Percentiles rank a stretch among this genome's conserved stretches.
Conservation (phyloP, 345 rosid species). For the Gossypium rotundifolium region DNA sequence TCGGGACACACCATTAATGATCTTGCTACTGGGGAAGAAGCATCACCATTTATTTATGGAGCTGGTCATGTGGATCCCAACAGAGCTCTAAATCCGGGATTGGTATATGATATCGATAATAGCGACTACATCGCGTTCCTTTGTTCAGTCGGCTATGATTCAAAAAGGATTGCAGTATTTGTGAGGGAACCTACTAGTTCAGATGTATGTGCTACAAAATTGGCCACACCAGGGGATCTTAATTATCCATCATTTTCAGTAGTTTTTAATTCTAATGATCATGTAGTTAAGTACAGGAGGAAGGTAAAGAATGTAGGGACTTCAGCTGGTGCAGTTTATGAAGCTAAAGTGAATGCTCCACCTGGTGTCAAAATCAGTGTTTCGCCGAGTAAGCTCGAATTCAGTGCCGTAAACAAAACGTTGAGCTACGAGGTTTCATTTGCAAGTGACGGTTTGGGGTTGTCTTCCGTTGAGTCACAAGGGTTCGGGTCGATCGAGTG, state of each 20-base stretch:
- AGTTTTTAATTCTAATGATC: conserved; percentile 27
- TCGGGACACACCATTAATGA: conserved; percentile 57
- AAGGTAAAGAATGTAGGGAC: conserved; percentile 65
- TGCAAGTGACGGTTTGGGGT: conserved; percentile 33
- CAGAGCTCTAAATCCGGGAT: conserved; percentile 68
- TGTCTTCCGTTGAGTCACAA: conserved; percentile 23
- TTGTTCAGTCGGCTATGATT: conserved; percentile 69
- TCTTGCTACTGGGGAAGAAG: conserved; percentile 58
- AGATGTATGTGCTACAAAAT: conserved; percentile 29
- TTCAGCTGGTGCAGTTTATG: conserved; percentile 46
- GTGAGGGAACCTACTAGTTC: conserved; percentile 35
- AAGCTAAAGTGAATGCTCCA: conserved; percentile 53
- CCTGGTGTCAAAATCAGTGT: conserved; percentile 47
- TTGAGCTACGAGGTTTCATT: conserved; percentile 60
- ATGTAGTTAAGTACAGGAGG: conserved; percentile 47
- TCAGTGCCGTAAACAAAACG: conserved; percentile 37
- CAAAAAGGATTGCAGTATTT: conserved; percentile 48
- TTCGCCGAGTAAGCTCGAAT: conserved; percentile 58
- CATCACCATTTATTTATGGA: conserved; percentile 67
- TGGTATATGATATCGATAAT: conserved; percentile 58
- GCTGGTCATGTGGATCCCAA: conserved; percentile 91
- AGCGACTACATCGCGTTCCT: conserved; percentile 59
- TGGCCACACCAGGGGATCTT: conserved; percentile 50
- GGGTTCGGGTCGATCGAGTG: conserved; percentile 72
- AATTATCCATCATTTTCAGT: conserved; percentile 77